A percentile compares a stretch with the other conserved stretches of the same genome.
These are phyloP conservation scores for Solanum dulcamara DNA, from an alignment of 257 asterid genomes.

Conservation along the genomic window DNA sequence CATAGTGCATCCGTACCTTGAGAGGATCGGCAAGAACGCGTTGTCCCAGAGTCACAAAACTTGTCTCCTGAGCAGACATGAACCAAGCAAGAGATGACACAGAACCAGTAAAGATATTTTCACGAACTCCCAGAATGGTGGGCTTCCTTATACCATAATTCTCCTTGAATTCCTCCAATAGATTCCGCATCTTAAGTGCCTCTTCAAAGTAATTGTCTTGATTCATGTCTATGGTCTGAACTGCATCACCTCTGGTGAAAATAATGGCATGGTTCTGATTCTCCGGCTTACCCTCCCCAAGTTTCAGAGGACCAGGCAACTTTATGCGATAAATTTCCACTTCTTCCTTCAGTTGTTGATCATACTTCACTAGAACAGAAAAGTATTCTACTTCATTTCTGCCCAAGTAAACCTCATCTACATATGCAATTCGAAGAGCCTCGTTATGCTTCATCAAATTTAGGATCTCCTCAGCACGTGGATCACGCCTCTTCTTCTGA, in stretches of 20 bases:
- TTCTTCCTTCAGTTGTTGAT: slow-evolving; percentile 59
- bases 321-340: slow-evolving; percentile 81
- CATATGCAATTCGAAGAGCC: slow-evolving; percentile 91
- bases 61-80: slow-evolving; percentile 97
- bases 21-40: slow-evolving; percentile 88
- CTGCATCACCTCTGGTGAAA: slow-evolving; percentile 90
- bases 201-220: slow-evolving; percentile 94
- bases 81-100: slow-evolving; percentile 95
- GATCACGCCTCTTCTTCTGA: slow-evolving; percentile 61
- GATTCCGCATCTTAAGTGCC: slow-evolving; percentile 90
- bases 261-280: slow-evolving; percentile 94
- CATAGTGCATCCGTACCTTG: slow-evolving; percentile 93
- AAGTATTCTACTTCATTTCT: slow-evolving; percentile 71
- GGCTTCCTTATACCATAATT: slow-evolving; percentile 77
- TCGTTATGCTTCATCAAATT: slow-evolving; percentile 74
- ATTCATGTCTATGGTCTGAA: slow-evolving; percentile 96
- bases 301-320: slow-evolving; percentile 86
- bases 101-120: slow-evolving; percentile 89
- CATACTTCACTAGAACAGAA: slow-evolving; percentile 89
- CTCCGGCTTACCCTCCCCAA: slow-evolving; percentile 99
- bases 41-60: slow-evolving; percentile 91
- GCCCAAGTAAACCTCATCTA: slow-evolving; percentile 68
- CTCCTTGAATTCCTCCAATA: slow-evolving; percentile 77
- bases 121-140: slow-evolving; percentile 89
- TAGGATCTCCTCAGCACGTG: slow-evolving; percentile 83